Evolutionary conservation across 2,329 filamentous ascomycete species (phyloP).

Genomic region (Remersonia thermophila): DNA sequence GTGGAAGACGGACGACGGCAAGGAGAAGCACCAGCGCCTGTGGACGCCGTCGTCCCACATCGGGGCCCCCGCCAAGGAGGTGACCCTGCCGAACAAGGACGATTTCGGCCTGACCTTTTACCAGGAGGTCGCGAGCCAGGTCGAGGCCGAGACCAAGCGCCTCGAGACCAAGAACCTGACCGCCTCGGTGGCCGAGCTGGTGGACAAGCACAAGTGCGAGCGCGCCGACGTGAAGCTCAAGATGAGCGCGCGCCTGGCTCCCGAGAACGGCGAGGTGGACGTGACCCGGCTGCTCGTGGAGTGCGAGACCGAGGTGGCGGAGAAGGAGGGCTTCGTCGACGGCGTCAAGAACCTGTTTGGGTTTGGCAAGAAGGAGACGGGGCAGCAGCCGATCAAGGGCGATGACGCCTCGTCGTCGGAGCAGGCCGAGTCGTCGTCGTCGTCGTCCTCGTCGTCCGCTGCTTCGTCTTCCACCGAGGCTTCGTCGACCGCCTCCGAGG

Average conservation of each 20-base stretch:
- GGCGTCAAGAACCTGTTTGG: slow-evolving; percentile 95
- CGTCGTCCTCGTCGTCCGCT: slow-evolving; percentile 30
- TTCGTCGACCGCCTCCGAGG: slow-evolving; percentile 24
- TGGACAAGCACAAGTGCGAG: slow-evolving; percentile 66
- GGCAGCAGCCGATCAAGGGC: slow-evolving; percentile 61
- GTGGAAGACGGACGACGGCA: slow-evolving; percentile 56
- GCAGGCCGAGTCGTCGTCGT: slow-evolving; percentile 26
- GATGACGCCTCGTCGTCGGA: slow-evolving; percentile 39
- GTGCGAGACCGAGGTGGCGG: slow-evolving; percentile 63
- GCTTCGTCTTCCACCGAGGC: neutral
- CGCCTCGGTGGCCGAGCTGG: slow-evolving; percentile 63
- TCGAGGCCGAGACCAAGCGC: slow-evolving; percentile 44
- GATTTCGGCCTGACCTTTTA: slow-evolving; percentile 74
- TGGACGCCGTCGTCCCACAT: slow-evolving; percentile 68
- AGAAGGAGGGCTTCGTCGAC: slow-evolving; percentile 75
- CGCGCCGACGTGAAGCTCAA: slow-evolving; percentile 69
- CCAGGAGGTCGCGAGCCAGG: slow-evolving; percentile 47
- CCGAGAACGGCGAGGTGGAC: slow-evolving; percentile 67
- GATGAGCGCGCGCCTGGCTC: slow-evolving; percentile 60
- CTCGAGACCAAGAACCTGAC: slow-evolving; percentile 79
- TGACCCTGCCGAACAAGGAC: slow-evolving; percentile 68
- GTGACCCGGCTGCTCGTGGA: slow-evolving; percentile 65
- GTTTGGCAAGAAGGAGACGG: slow-evolving; percentile 65
- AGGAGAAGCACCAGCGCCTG: slow-evolving; percentile 66
- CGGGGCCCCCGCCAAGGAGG: slow-evolving; percentile 65